These are phyloP conservation scores for Jackrogersella minutella DNA, from an alignment of 495 filamentous ascomycete genomes.

Conservation along the genomic window DNA sequence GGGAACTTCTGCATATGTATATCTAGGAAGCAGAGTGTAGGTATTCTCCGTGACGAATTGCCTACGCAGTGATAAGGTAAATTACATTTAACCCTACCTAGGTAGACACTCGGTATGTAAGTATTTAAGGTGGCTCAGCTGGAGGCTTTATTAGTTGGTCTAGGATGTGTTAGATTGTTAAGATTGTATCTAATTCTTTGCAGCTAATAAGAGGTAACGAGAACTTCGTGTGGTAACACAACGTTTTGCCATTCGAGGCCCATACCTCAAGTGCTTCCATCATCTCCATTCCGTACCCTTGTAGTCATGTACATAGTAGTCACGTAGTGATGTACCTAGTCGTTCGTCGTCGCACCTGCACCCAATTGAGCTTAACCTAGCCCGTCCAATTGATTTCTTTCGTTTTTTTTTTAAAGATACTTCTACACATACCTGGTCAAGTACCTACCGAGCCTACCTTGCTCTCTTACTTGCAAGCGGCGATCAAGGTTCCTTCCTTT, in stretches of 20 bases:
- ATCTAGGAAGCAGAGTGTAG: background rate
- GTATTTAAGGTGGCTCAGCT: background rate
- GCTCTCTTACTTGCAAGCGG: slow-evolving; percentile 11
- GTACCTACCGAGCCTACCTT: slow-evolving; percentile 21
- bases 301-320: too few relatives aligned
- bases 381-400: slow-evolving; percentile 21
- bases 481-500: slow-evolving; percentile 25
- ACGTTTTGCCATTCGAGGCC: too few relatives aligned
- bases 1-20: background rate
- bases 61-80: background rate
- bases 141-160: background rate
- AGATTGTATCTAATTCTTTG: background rate
- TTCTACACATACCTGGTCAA: slow-evolving; percentile 16
- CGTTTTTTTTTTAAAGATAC: background rate
- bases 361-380: too few relatives aligned
- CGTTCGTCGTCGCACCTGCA: background rate
- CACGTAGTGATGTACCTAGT: too few relatives aligned
- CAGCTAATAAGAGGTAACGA: too few relatives aligned
- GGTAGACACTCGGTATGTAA: too few relatives aligned
- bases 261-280: too few relatives aligned
- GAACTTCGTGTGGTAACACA: too few relatives aligned
- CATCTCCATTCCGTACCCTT: too few relatives aligned
- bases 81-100: too few relatives aligned
- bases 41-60: background rate
- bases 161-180: background rate